Base-by-base conservation (phyloP, 129 eudicot species). In the Escallonia rubra region DNA sequence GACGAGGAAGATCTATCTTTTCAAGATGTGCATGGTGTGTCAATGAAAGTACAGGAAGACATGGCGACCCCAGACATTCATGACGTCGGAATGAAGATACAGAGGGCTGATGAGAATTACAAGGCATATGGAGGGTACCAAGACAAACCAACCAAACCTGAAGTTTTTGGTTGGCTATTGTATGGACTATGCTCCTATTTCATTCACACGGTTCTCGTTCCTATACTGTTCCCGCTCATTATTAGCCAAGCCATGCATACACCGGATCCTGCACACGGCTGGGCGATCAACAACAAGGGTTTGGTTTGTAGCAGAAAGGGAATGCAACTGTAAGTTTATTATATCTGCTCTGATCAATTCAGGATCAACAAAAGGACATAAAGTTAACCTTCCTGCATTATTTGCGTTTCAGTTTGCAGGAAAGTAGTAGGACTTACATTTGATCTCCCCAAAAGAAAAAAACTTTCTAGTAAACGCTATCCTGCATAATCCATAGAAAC, bases 131-230 rank as follows among this genome's bases (percentile, higher is more conserved):
- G 55, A 15, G 87, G 77, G 23, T 39, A 43, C 50, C 87, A 80
- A 68, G 90, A 78, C 39, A 83, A 83, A 56, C 96, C 96, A 39
- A 57, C 61, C 13, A 86, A 76, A 65, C 82, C 75, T 41, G 96
- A 89, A 74, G 82, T 86, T 67, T 50, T 81, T 63, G 83, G 78
- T 3, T 89, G 96, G 96, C 81, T 80, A 43, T 78, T 85, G 59
- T 89, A 89, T 68, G 96, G 85, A 14, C 8, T 89, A 51, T 86
- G 90, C 56, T 89, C 96, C 7, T 89, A 89, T 76, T 89, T 86
- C 66, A 74, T 88, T 61, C 93, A 86, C 23, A 81, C 93, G 1
- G 96, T 89, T 59, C 80, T 89, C 49, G 80, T 89, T 69, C 90
- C 93, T 13, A 78, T 89, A 16, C 78, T 89, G 72, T 89, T 89